phyloP scores from a whole-genome alignment of 768 basidiomycete genomes.

The Tulasnella sp. region DNA sequence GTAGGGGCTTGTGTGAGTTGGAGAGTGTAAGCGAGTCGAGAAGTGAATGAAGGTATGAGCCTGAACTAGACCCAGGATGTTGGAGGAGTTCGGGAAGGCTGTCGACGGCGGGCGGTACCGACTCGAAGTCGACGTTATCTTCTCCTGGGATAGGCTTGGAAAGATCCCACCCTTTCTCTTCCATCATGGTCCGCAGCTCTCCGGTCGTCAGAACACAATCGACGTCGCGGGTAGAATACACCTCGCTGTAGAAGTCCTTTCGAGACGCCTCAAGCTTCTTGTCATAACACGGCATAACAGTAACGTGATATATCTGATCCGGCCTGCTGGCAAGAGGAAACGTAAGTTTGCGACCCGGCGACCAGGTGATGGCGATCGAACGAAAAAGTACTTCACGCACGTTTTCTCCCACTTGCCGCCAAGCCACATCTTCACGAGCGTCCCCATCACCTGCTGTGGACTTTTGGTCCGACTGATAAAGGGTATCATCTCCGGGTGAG shows the following conservation, averaged over 20 bases:
- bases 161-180: constrained; percentile 71
- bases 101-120: constrained; percentile 6
- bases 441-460: constrained; percentile 90
- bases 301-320: constrained; percentile 84
- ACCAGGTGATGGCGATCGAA: background rate
- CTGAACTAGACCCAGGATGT: constrained; percentile 81
- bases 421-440: constrained; percentile 84
- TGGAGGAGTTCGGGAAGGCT: constrained; percentile 58
- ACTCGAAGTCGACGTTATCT: constrained; percentile 19
- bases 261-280: constrained; percentile 98
- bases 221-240: constrained; percentile 78
- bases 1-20: background rate
- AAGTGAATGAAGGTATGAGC: constrained; percentile 80
- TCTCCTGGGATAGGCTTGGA: constrained; percentile 46
- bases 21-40: constrained; percentile 40
- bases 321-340: constrained; percentile 38
- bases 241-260: constrained; percentile 77
- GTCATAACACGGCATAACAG: constrained; percentile 99
- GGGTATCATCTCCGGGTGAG: constrained; percentile 86
- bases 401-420: constrained; percentile 49
- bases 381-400: constrained; percentile 36
- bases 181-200: constrained; percentile 77
- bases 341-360: background rate
- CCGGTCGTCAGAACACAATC: constrained; percentile 98
- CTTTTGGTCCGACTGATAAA: constrained; percentile 83